Base-by-base conservation (phyloP, 2,329 filamentous ascomycete species). In the Cordyceps tenuipes region DNA sequence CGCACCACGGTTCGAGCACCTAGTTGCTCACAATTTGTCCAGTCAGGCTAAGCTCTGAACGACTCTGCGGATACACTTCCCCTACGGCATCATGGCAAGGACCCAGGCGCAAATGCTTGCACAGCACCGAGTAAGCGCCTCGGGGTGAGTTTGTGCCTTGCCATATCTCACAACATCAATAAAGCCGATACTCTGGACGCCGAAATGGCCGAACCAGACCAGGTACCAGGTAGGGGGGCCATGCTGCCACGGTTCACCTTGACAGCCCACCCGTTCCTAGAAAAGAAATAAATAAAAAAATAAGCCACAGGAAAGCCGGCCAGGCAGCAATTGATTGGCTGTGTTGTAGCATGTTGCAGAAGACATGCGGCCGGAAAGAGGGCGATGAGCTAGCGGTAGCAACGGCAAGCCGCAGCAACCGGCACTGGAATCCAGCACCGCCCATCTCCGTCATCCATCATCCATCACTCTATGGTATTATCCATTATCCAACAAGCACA, bases 51-150 rank as follows among this genome's bases (percentile, higher is more conserved):
- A 41, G 21, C 21, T 26, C 3, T 10, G 12, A 49, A 48, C 39
- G 21, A 10, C 31, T 49, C 15, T 39, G 54, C 49, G 44, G 54
- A 57, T 57, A 54, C 54, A n/a, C 4, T 13, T 56, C 12, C 34
- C n/a, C 13, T 9, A 57, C 49, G 54, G 54, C 54, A 57, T 41
- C 54, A 57, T 57, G 12, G 34, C 34, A 36, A 56, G 43, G 54
- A 19, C 44, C 29, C 29, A 23, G 46, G 13, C 15, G 19, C 29
- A 31, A 7, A 26, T 44, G 26, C 36, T 41, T n/a, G 43, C 17
- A 46, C 2, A 9, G 43, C 5, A 21, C 43, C 15, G 15, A 46
- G 43, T 23, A 21, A 21, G 17, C 41, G 41, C 15, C n/a, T 46
- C 23, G 8, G 43, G 41, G 19, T 46, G 23, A 46, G 19, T 46